Conservation (phyloP, 2,329 filamentous ascomycete genomes). For the Ascochyta clinopodiicola region DNA sequence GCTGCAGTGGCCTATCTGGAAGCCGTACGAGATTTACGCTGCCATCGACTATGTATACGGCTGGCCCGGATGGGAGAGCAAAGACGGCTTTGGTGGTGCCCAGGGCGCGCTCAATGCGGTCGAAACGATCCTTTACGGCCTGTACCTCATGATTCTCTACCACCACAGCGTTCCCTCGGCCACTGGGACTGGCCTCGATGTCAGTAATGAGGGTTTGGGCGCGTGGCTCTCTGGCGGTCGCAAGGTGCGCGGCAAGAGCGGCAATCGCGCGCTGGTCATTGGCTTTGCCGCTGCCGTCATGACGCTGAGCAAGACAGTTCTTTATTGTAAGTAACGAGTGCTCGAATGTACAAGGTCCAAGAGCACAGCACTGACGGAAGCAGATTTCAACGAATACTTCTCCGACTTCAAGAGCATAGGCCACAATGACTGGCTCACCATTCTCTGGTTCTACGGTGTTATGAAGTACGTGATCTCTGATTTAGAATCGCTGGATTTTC, state of each 20-base stretch:
- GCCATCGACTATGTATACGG: constrained; percentile 83
- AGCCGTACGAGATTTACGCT: constrained; percentile 81
- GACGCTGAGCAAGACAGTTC: constrained; percentile 71
- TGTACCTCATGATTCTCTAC: constrained; percentile 65
- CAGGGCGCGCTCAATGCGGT: constrained; percentile 73
- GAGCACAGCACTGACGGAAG: constrained; percentile 13
- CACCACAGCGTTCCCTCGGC: constrained; percentile 44
- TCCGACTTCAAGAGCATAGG: constrained; percentile 67
- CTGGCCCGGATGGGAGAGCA: constrained; percentile 68
- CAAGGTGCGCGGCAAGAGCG: constrained; percentile 59
- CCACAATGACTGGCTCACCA: constrained; percentile 62
- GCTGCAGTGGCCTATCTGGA: constrained; percentile 75
- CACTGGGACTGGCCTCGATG: constrained; percentile 50
- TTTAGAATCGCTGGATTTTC: background rate
- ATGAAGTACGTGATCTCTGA: constrained; percentile 64
- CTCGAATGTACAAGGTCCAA: background rate
- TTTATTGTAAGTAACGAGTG: constrained; percentile 64
- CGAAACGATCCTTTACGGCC: constrained; percentile 70
- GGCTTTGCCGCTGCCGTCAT: constrained; percentile 66
- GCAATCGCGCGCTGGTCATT: constrained; percentile 63
- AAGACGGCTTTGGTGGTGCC: constrained; percentile 78
- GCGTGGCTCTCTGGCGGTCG: constrained; percentile 58
- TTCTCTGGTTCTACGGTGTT: constrained; percentile 68
- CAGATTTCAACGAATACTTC: constrained; percentile 67
- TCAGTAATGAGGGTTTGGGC: constrained; percentile 42